Evolutionary conservation across 495 filamentous ascomycete species (phyloP).

Genomic region (Hypoxylon rickii): DNA sequence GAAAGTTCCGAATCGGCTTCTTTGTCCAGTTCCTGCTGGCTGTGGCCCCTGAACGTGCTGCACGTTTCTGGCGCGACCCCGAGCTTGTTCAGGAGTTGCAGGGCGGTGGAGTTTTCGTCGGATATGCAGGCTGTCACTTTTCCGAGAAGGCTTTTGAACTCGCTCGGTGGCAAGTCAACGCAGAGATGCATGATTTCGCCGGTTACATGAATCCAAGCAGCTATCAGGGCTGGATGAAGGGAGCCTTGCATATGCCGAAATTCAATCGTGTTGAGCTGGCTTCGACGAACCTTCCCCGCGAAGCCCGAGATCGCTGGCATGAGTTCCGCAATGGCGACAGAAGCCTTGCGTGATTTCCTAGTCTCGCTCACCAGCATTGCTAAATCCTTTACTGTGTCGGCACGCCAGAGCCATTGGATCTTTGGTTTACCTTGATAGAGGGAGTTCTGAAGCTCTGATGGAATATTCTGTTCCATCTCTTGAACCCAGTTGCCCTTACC

Average conservation of each 20-base stretch:
- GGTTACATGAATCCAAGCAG: constrained; percentile 19
- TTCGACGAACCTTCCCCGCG: constrained; percentile 18
- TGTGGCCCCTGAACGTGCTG: background rate
- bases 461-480: constrained; percentile 26
- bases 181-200: constrained; percentile 14
- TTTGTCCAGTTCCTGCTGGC: constrained; percentile 9
- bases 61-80: constrained; percentile 3
- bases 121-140: constrained; percentile 5
- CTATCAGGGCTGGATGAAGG: constrained; percentile 13
- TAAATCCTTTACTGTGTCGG: constrained; percentile 14
- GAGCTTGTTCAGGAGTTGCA: constrained; percentile 4
- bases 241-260: constrained; percentile 31
- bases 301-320: constrained; percentile 21
- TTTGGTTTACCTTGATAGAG: constrained; percentile 14
- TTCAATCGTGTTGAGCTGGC: constrained; percentile 25
- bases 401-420: constrained; percentile 24
- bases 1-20: constrained; percentile 15
- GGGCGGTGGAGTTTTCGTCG: background rate
- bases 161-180: constrained; percentile 7
- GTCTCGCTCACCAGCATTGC: constrained; percentile 19
- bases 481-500: constrained; percentile 10
- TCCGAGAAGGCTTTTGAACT: constrained; percentile 3
- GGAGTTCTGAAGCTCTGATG: background rate
- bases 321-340: constrained; percentile 15
- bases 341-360: constrained; percentile 16